phyloP scores from a whole-genome alignment of 31 red algal genomes.

The Odonthalia washingtoniensis region DNA sequence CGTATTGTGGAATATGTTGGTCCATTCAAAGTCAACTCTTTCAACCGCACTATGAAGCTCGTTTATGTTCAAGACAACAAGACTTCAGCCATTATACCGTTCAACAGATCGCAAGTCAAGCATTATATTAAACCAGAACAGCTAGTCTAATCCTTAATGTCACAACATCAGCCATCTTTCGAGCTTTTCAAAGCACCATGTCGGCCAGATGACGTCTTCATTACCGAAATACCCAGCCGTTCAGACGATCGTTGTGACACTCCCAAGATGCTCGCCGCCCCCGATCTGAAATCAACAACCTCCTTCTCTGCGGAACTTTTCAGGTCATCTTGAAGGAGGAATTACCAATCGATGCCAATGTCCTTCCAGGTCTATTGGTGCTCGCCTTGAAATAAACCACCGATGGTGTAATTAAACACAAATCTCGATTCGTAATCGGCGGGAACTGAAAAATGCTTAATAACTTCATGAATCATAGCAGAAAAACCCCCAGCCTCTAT shows the following conservation, averaged over 20 bases:
- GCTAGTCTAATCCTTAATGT: background rate
- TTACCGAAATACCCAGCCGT: conserved; percentile 35
- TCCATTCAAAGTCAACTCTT: background rate
- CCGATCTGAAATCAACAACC: conserved; percentile 9
- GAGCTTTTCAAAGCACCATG: too few relatives aligned
- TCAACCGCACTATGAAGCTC: conserved; percentile 37
- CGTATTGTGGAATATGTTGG: conserved; percentile 57
- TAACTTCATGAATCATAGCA: conserved; percentile 47
- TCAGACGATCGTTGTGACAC: conserved; percentile 16
- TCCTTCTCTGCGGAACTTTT: conserved; percentile 28
- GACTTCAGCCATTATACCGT: conserved; percentile 24
- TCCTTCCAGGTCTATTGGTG: conserved; percentile 43
- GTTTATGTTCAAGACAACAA: conserved; percentile 47
- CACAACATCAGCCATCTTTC: background rate
- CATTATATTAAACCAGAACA: too few relatives aligned
- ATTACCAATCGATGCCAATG: conserved; percentile 41
- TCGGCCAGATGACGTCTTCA: too few relatives aligned
- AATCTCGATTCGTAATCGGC: conserved; percentile 13
- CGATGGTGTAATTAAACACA: background rate
- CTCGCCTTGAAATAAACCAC: conserved; percentile 48
- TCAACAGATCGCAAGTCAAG: conserved; percentile 45
- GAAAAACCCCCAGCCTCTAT: conserved; percentile 38
- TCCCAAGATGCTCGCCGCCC: conserved; percentile 31
- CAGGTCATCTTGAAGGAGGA: conserved; percentile 43
- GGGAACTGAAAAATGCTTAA: conserved; percentile 15